phyloP scores from a whole-genome alignment of 2,329 filamentous ascomycete species.

The Xylariaceae sp. region DNA sequence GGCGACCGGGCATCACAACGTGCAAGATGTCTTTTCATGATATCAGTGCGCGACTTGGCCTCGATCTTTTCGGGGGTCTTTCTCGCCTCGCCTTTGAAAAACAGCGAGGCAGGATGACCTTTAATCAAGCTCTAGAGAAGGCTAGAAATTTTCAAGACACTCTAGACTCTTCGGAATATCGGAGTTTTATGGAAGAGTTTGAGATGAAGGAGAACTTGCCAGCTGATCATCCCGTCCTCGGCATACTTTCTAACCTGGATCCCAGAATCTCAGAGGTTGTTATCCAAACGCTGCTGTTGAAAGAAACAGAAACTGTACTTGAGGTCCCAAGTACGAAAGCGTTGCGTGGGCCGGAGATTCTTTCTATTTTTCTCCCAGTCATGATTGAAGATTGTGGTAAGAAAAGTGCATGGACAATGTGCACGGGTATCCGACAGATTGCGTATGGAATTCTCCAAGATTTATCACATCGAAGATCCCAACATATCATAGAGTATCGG shows the following conservation, averaged over 20 bases:
- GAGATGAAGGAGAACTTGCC: constrained; percentile 30
- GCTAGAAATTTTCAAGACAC: constrained; percentile 36
- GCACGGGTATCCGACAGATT: constrained; percentile 39
- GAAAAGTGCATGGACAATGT: constrained; percentile 45
- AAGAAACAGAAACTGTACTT: constrained; percentile 36
- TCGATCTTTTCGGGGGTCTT: constrained; percentile 35
- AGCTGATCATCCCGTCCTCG: constrained; percentile 30
- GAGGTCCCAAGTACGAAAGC: constrained; percentile 1
- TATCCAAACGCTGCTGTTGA: constrained; percentile 41
- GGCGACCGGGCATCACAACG: constrained; percentile 28
- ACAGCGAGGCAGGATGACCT: constrained; percentile 11
- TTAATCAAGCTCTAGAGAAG: constrained; percentile 25
- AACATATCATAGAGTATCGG: constrained; percentile 43
- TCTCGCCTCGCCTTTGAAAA: constrained; percentile 38
- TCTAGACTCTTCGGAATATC: constrained; percentile 18
- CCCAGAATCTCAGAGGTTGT: constrained; percentile 42
- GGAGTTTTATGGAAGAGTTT: constrained; percentile 31
- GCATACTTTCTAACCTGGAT: constrained; percentile 31
- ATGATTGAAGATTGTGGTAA: constrained; percentile 43
- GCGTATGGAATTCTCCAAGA: constrained; percentile 42
- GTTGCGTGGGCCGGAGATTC: constrained; percentile 30
- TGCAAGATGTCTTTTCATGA: constrained; percentile 41
- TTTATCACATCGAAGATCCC: constrained; percentile 7
- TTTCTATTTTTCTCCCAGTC: constrained; percentile 44
- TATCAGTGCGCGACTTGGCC: constrained; percentile 27